Evolutionary conservation across 805 yeast genomes (phyloP).

Genomic region (Kazachstania viticola): DNA sequence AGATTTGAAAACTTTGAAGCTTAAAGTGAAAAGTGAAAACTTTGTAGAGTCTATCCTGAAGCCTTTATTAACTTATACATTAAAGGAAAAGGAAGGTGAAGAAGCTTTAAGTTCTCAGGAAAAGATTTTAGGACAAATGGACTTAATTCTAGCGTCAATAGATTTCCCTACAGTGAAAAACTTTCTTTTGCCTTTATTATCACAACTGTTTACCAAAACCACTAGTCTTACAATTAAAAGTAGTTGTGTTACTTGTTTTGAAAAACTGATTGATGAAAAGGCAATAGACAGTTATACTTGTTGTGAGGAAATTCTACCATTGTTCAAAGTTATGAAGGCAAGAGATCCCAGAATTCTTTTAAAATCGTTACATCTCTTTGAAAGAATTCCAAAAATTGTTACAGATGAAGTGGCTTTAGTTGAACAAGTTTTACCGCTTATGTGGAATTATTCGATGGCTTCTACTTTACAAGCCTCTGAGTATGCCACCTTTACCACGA

Average conservation of each 20-base stretch:
- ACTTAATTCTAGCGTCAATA: conserved; percentile 33
- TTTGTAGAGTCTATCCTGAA: conserved; percentile 28
- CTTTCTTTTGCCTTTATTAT: conserved; percentile 60
- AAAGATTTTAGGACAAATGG: conserved; percentile 34
- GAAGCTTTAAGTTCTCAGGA: conserved; percentile 35
- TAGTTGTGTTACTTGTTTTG: conserved; percentile 50
- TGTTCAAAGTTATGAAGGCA: conserved; percentile 64
- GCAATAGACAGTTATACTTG: conserved; percentile 62
- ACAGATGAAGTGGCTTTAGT: conserved; percentile 39
- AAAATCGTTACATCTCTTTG: conserved; percentile 36
- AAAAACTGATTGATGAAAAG: conserved; percentile 42
- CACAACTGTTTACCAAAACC: conserved; percentile 70
- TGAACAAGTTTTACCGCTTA: conserved; percentile 42
- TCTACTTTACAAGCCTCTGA: conserved; percentile 31
- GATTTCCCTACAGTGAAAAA: conserved; percentile 66
- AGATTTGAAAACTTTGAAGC: conserved; percentile 36
- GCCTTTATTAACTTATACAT: conserved; percentile 20
- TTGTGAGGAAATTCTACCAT: conserved; percentile 70
- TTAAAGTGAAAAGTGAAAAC: conserved; percentile 41
- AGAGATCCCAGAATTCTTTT: conserved; percentile 55
- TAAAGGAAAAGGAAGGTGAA: conserved; percentile 14
- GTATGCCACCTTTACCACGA: conserved; percentile 30
- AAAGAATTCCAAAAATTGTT: conserved; percentile 27
- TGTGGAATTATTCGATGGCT: conserved; percentile 40
- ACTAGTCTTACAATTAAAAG: conserved; percentile 72